Evolutionary conservation across 352 stramenopile genomes (phyloP), one percentile per base, ranked within the genome.

Genomic region (Pythium scleroteichum): DNA sequence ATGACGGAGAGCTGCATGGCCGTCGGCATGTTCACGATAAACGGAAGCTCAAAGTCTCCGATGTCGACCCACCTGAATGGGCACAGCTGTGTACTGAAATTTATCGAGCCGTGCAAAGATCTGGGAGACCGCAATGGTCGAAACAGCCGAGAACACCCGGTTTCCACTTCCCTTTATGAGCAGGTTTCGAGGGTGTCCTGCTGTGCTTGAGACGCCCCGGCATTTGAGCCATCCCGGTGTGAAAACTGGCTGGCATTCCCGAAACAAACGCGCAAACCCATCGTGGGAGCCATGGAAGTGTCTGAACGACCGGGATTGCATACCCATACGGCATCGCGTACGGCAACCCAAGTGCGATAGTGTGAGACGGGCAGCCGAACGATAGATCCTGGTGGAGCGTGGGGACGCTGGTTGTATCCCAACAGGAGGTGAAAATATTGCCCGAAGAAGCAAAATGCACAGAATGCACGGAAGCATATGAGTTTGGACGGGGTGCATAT

Each of bases 171-270:
- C 20, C 33, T 9, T 47, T 8, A n/a, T 55, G 32, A 64, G 42
- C 17, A 39, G 56, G 38, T 57, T 57, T 2, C 46, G 33, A 26
- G 56, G 56, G 26, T 64, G 44, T 62, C 38, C 23, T 47, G 17
- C 35, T 33, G 32, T 14, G 47, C 27, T 14, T 20, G 42, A 17
- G 20, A 32, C 13, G 54, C 5, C 54, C 44, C 54, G 48, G 46
- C 44, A 41, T 54, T 2, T 23, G 54, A 20, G 54, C 54, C 13
- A 62, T 62, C 24, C 54, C 54, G 1, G 47, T 19, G 33, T 54
- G 47, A 12, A 35, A 35, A 22, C 7, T 40, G 6, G 42, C 19
- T 7, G 54, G 27, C 9, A 62, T 35, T 13, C 54, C 54, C 12
- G 24, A 32, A 17, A 46, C 23, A 42, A 62, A 62, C 0, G 54